These are phyloP conservation scores for Blumeria graminis DNA, from an alignment of 2,329 filamentous ascomycete species.

Conservation along the genomic window DNA sequence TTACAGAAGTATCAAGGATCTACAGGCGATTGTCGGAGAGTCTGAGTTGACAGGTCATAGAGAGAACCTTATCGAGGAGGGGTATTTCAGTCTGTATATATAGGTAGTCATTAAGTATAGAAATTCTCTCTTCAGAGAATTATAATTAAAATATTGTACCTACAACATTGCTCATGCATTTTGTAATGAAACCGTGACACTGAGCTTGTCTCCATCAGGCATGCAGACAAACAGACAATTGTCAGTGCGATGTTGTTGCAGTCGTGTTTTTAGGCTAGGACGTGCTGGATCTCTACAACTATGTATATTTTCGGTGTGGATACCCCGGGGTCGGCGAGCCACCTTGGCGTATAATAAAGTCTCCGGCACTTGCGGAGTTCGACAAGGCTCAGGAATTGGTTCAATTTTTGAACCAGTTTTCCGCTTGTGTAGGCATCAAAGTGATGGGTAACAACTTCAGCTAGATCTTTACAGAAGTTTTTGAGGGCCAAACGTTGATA, in stretches of 20 bases:
- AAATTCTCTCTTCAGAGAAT: no score
- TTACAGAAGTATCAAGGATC: no score
- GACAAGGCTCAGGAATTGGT: background rate
- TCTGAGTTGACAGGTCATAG: no score
- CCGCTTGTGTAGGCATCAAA: background rate
- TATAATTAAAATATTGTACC: no score
- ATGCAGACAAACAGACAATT: background rate
- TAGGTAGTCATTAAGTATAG: no score
- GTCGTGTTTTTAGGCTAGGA: background rate
- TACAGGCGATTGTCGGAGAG: no score
- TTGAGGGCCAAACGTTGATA: background rate
- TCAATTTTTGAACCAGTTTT: background rate
- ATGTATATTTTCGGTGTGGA: background rate
- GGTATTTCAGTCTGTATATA: no score
- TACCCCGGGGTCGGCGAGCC: background rate
- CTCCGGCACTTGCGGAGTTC: background rate
- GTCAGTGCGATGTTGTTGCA: background rate
- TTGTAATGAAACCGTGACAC: no score
- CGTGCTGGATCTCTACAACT: background rate
- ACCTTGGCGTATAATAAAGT: background rate
- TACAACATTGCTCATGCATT: no score
- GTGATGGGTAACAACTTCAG: background rate
- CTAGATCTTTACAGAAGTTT: background rate
- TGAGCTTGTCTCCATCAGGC: background rate
- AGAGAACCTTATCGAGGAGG: no score